Evolutionary conservation across 2,329 filamentous ascomycete genomes (phyloP).

Genomic region (Trichoderma endophyticum): DNA sequence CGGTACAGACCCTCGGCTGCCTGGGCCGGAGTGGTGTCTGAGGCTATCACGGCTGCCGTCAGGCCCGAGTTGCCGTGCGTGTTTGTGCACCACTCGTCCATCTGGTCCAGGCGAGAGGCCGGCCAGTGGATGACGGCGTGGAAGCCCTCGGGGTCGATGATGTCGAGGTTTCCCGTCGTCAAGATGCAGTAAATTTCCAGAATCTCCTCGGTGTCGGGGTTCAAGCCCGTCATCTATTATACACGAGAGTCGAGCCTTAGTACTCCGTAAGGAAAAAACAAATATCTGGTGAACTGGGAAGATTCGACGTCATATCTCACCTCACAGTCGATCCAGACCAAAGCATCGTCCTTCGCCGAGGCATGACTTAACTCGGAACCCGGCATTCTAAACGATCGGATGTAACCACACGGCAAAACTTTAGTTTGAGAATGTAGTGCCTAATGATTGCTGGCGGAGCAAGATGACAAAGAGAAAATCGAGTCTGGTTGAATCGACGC

Average conservation of each 20-base stretch:
- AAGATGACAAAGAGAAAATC: neutral
- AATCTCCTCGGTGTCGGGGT: conserved; percentile 76
- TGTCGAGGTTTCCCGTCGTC: conserved; percentile 73
- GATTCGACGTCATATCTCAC: conserved; percentile 30
- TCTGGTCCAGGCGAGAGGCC: conserved; percentile 65
- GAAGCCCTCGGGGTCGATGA: conserved; percentile 75
- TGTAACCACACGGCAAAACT: conserved; percentile 5
- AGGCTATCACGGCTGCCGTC: conserved; percentile 70
- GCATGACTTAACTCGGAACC: neutral
- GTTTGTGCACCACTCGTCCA: conserved; percentile 84
- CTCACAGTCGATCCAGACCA: conserved; percentile 82
- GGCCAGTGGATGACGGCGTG: conserved; percentile 75
- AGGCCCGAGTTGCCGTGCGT: conserved; percentile 82
- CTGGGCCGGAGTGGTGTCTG: conserved; percentile 65
- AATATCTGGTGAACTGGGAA: neutral
- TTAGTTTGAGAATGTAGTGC: neutral
- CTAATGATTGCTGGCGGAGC: neutral
- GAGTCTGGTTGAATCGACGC: neutral
- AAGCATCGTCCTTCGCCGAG: conserved; percentile 46
- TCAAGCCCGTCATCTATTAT: conserved; percentile 79
- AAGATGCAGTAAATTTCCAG: conserved; percentile 91
- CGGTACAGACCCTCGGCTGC: conserved; percentile 70
- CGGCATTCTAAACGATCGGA: neutral
- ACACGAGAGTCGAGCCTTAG: neutral
- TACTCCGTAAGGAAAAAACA: neutral